Evolutionary conservation across 2,329 filamentous ascomycete genomes (phyloP).

Genomic region (Penicillium sp.): DNA sequence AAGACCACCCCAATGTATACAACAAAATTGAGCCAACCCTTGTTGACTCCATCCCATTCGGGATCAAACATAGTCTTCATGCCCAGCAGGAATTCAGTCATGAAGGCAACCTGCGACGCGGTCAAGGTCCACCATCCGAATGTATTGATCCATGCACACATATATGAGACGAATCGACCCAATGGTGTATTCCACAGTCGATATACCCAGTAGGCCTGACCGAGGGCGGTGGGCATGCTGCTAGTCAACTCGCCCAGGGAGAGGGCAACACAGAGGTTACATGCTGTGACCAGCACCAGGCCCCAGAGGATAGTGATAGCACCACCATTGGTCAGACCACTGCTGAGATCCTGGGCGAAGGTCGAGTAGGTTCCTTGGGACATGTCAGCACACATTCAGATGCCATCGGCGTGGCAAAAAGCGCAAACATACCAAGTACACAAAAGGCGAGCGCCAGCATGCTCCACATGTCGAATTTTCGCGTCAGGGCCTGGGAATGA

Average conservation of each 20-base stretch:
- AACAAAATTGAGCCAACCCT: constrained; percentile 49
- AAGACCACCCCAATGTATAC: constrained; percentile 47
- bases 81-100: constrained; percentile 51
- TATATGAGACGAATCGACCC: constrained; percentile 47
- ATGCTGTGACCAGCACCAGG: constrained; percentile 45
- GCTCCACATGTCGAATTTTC: constrained; percentile 48
- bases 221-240: constrained; percentile 53
- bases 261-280: constrained; percentile 48
- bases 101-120: constrained; percentile 50
- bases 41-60: constrained; percentile 39
- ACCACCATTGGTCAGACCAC: constrained; percentile 48
- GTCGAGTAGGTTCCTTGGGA: constrained; percentile 47
- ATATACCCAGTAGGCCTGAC: constrained; percentile 52
- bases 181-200: constrained; percentile 33
- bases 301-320: constrained; percentile 51
- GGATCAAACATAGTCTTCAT: constrained; percentile 49
- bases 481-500: constrained; percentile 37
- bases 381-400: background rate
- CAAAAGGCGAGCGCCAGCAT: constrained; percentile 52
- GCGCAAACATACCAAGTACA: constrained; percentile 38
- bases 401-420: background rate
- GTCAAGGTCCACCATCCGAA: constrained; percentile 53
- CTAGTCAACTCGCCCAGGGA: constrained; percentile 51
- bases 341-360: constrained; percentile 47
- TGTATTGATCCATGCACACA: constrained; percentile 54